phyloP scores from a whole-genome alignment of 2,329 filamentous ascomycete genomes.

The Cladosporium austrohemisphaericum region DNA sequence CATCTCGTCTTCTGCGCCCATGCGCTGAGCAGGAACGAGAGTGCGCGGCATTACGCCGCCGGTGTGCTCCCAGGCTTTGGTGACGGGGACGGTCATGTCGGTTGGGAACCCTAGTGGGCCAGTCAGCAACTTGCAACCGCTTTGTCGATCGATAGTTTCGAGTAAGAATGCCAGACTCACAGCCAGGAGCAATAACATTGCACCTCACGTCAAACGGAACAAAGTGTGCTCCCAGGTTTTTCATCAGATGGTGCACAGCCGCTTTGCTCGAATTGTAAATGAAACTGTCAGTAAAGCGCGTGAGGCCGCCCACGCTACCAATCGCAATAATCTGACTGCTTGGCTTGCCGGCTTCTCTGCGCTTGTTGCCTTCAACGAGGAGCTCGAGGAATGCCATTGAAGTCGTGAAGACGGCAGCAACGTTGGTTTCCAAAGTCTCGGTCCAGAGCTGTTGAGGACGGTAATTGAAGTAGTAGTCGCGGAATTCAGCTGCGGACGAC shows the following conservation, averaged over 20 bases:
- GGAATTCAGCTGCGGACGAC: constrained; percentile 26
- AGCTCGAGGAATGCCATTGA: constrained; percentile 45
- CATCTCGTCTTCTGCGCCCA: constrained; percentile 43
- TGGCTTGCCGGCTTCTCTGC: constrained; percentile 36
- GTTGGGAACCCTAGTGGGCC: constrained; percentile 40
- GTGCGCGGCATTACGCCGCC: constrained; percentile 29
- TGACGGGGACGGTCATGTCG: constrained; percentile 41
- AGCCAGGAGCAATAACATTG: constrained; percentile 46
- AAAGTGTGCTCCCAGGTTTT: constrained; percentile 42
- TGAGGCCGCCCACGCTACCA: constrained; percentile 40
- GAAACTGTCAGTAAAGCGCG: constrained; percentile 29
- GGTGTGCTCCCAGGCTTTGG: constrained; percentile 35
- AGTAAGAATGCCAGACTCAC: constrained; percentile 24
- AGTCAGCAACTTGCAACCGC: too few relatives aligned
- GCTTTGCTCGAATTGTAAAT: constrained; percentile 45
- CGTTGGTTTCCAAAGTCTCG: constrained; percentile 41
- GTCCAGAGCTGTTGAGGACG: constrained; percentile 45
- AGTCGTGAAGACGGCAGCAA: constrained; percentile 43
- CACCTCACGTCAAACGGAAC: constrained; percentile 45
- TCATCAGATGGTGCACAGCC: constrained; percentile 43
- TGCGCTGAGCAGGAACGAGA: constrained; percentile 29
- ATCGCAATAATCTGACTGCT: constrained; percentile 47
- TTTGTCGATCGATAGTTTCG: neutral
- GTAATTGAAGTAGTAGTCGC: constrained; percentile 40
- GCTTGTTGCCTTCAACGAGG: constrained; percentile 43